These are phyloP conservation scores for Acorus calamus DNA, from an alignment of 106 monocot genomes.

Conservation along the genomic window DNA sequence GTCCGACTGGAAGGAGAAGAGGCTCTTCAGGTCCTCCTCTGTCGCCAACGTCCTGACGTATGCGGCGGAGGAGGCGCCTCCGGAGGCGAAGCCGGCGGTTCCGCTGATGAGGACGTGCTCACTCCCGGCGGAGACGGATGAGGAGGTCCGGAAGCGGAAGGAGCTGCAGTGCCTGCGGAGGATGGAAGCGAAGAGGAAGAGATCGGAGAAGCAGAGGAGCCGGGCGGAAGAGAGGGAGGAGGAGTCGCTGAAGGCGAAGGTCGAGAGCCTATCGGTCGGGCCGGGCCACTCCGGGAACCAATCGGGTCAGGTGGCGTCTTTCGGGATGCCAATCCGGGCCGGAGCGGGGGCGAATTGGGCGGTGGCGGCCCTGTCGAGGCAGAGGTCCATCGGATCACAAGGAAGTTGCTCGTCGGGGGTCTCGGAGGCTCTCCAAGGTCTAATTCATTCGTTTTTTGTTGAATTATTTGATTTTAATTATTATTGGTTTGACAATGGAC, in stretches of 20 bases:
- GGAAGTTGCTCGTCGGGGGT: conserved; percentile 22
- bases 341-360: background rate
- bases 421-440: conserved; percentile 22
- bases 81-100: background rate
- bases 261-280: no score
- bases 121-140: conserved; percentile 51
- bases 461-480: background rate
- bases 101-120: conserved; percentile 52
- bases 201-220: conserved; percentile 43
- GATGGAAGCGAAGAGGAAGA: conserved; percentile 75
- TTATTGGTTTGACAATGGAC: background rate
- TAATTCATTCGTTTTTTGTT: no score
- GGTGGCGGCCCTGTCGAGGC: background rate
- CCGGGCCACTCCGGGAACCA: background rate
- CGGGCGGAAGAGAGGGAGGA: conserved; percentile 6
- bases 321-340: no score
- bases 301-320: background rate
- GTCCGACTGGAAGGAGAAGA: conserved; percentile 14
- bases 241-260: conserved; percentile 2
- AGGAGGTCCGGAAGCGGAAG: conserved; percentile 46
- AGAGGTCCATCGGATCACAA: conserved; percentile 18
- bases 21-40: conserved; percentile 41
- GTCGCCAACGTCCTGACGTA: conserved; percentile 19
- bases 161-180: conserved; percentile 63
- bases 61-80: conserved; percentile 7